A percentile compares a stretch with the other conserved stretches of the same genome.
phyloP scores from a whole-genome alignment of 1,284 basidiomycete genomes.

The Thecaphora frezii region DNA sequence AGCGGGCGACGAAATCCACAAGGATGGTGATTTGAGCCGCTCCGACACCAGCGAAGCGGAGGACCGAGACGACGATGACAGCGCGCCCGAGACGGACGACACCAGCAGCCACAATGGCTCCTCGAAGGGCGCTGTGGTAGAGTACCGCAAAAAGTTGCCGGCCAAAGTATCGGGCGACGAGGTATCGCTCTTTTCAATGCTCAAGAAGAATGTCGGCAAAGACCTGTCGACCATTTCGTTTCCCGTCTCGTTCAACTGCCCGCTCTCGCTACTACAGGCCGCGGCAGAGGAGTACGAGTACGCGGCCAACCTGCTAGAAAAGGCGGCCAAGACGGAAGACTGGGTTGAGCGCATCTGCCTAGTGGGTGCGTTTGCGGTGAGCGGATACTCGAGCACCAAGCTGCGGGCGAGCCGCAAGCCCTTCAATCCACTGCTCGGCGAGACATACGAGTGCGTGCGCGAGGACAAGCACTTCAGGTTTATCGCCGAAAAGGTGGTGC shows the following conservation, averaged over 20 bases:
- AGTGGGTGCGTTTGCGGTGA: conserved; percentile 54
- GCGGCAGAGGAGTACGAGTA: conserved; percentile 59
- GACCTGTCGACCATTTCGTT: conserved; percentile 58
- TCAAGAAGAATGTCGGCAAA: conserved; percentile 80
- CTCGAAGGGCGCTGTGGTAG: conserved; percentile 8
- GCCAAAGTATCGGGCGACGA: conserved; percentile 69
- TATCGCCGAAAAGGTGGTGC: conserved; percentile 58
- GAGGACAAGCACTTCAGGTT: conserved; percentile 51
- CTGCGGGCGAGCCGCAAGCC: conserved; percentile 56
- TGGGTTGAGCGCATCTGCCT: conserved; percentile 51
- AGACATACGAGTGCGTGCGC: conserved; percentile 57
- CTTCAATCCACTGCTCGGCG: conserved; percentile 58
- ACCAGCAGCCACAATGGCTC: conserved; percentile 5
- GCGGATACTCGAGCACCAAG: conserved; percentile 53
- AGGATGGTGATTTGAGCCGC: conserved; percentile 37
- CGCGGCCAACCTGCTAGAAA: conserved; percentile 53
- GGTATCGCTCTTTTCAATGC: conserved; percentile 78
- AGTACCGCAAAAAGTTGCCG: conserved; percentile 65
- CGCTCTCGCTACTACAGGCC: conserved; percentile 55
- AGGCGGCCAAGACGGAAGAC: conserved; percentile 44
- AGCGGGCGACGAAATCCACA: conserved; percentile 34
- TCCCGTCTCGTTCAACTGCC: conserved; percentile 59
- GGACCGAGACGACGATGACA: conserved; percentile 58
- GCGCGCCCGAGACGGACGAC: conserved; percentile 17
- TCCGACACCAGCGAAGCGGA: conserved; percentile 39